Percentiles rank a stretch among this genome's conserved stretches.
phyloP scores from a whole-genome alignment of 805 yeast genomes.

The Metschnikowia cubensis region DNA sequence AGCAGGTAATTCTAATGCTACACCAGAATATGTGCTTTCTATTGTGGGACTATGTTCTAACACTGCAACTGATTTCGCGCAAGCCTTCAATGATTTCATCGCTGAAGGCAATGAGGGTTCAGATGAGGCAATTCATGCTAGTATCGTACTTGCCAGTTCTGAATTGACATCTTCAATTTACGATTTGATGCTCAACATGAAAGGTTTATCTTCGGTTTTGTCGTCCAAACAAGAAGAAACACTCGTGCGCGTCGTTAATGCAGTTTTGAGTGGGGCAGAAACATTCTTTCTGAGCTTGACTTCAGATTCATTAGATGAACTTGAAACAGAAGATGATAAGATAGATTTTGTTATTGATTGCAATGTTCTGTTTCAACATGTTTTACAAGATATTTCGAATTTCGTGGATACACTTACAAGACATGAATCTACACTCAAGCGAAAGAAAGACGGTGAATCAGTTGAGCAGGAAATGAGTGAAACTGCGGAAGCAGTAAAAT shows the following conservation, averaged over 20 bases:
- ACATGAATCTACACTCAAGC: slow-evolving; percentile 11
- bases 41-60: slow-evolving; percentile 67
- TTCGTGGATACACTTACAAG: slow-evolving; percentile 51
- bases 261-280: slow-evolving; percentile 58
- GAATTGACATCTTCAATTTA: slow-evolving; percentile 57
- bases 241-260: slow-evolving; percentile 46
- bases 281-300: slow-evolving; percentile 57
- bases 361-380: slow-evolving; percentile 69
- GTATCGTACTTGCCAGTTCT: slow-evolving; percentile 59
- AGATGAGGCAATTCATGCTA: slow-evolving; percentile 53
- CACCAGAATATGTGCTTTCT: slow-evolving; percentile 65
- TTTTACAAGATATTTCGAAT: slow-evolving; percentile 54
- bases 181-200: slow-evolving; percentile 62
- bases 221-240: slow-evolving; percentile 52
- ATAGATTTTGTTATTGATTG: slow-evolving; percentile 74
- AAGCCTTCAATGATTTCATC: slow-evolving; percentile 66
- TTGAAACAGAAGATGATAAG: slow-evolving; percentile 57
- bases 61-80: slow-evolving; percentile 75
- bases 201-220: slow-evolving; percentile 61
- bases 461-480: slow-evolving; percentile 71
- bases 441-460: slow-evolving; percentile 43
- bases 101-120: slow-evolving; percentile 63
- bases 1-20: slow-evolving; percentile 73
- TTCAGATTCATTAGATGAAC: slow-evolving; percentile 47
- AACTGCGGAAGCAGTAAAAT: slow-evolving; percentile 66